Base-by-base conservation (phyloP, 1,139 yeast genomes). In the Geotrichum klebahnii region DNA sequence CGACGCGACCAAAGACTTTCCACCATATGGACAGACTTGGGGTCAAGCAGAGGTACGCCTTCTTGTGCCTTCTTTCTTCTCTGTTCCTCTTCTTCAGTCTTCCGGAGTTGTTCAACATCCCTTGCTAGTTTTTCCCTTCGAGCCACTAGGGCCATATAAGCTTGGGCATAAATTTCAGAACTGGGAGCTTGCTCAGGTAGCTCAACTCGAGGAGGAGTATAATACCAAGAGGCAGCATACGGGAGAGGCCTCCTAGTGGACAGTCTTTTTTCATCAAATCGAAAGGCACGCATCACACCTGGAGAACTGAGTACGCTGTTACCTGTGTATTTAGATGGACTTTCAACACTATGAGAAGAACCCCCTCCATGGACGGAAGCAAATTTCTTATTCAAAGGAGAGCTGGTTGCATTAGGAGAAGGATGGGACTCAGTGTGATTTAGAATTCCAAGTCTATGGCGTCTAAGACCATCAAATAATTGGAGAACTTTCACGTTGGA, bases 1-100 rank as follows among this genome's bases (percentile, higher is more conserved):
- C 66, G 62, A 33, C 58, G 60, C 14, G 60, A 57, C 71, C 80
- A 72, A n/a, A 68, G 62, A 4, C 60, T 58, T 19, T 72, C 62
- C n/a, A 80, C 75, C 41, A 66, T 59, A 0, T 55, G 53, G 1
- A 44, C 45, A 31, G 45, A 20, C 22, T 32, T 28, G 22, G 37
- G 38, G 16, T 32, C 45, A 2, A 42, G 31, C 34, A n/a, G 12
- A n/a, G 32, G 31, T 36, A 39, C 41, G 6, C 3, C 32, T 12
- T 26, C 32, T 35, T 16, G 28, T 3, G 5, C 28, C 17, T 19
- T 23, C 24, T 49, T 41, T 40, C 32, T 44, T 14, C 36, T 37
- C 40, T 45, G 24, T 20, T 48, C 45, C 32, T 40, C 41, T 28
- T 44, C 52, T 12, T 48, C 49, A 5, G 39, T 26, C 29, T 44